Conservation (phyloP, 352 stramenopile species). For the Phytophthora hybrid region DNA sequence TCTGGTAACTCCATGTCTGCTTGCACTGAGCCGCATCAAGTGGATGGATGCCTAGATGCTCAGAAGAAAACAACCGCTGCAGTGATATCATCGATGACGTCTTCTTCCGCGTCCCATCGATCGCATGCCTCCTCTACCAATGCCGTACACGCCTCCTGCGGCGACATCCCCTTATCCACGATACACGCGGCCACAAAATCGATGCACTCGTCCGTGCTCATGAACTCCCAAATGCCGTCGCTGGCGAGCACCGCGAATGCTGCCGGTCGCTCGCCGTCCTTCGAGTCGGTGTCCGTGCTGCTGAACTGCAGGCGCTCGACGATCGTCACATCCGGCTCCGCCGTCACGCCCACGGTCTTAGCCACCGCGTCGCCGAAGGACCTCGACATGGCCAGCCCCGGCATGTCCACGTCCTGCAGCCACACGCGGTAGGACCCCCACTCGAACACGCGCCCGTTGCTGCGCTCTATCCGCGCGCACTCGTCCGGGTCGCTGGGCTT, state of each 20-base stretch:
- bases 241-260: constrained; percentile 81
- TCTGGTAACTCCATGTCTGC: neutral
- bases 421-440: constrained; percentile 83
- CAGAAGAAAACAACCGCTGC: constrained; percentile 73
- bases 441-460: constrained; percentile 85
- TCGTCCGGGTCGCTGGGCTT: constrained; percentile 81
- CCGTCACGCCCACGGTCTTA: constrained; percentile 81
- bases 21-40: neutral
- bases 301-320: constrained; percentile 51
- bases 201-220: constrained; percentile 77
- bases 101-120: constrained; percentile 83
- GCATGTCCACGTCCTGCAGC: constrained; percentile 88
- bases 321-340: constrained; percentile 66
- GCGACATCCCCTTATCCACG: constrained; percentile 47
- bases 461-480: constrained; percentile 67
- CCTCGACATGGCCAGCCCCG: constrained; percentile 85
- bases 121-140: constrained; percentile 74
- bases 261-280: constrained; percentile 27
- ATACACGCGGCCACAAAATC: constrained; percentile 69
- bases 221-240: constrained; percentile 89
- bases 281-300: constrained; percentile 9
- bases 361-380: constrained; percentile 84
- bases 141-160: constrained; percentile 73
- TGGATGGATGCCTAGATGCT: constrained; percentile 6
- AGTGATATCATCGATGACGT: constrained; percentile 88